Percentiles rank a stretch among this genome's conserved stretches.
phyloP scores from a whole-genome alignment of 2,329 filamentous ascomycete genomes.

The Fusarium xyrophilum region DNA sequence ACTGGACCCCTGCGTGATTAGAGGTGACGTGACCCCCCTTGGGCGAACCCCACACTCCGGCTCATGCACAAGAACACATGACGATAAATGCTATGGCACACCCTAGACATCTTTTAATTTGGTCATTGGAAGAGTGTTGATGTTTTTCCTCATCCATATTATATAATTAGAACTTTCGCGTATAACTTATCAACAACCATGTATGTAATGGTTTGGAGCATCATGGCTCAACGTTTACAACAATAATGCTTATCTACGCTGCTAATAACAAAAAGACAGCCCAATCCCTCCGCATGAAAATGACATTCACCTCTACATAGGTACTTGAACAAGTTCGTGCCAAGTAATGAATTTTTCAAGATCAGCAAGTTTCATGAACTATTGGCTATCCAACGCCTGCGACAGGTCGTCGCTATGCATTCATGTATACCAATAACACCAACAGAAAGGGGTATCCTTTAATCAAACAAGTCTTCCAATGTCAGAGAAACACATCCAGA shows the following conservation, averaged over 20 bases:
- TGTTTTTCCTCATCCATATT: background rate
- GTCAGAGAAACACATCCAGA: conserved; percentile 26
- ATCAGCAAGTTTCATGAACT: conserved; percentile 1
- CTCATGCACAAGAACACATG: conserved; percentile 14
- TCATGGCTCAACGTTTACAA: background rate
- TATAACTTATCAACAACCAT: background rate
- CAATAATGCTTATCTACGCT: background rate
- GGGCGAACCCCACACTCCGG: background rate
- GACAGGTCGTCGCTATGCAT: conserved; percentile 26
- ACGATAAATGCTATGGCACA: conserved; percentile 2
- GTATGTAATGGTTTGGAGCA: no score
- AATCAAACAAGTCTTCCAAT: conserved; percentile 33
- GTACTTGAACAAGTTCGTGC: background rate
- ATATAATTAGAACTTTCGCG: no score
- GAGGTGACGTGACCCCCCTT: conserved; percentile 31
- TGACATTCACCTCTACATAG: background rate
- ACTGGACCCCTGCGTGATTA: conserved; percentile 11
- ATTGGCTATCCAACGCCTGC: conserved; percentile 34
- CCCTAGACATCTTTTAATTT: background rate
- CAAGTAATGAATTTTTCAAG: background rate
- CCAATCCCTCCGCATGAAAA: background rate
- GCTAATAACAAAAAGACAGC: background rate
- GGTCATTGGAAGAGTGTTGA: background rate
- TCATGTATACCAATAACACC: conserved; percentile 13
- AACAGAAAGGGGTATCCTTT: conserved; percentile 40